Evolutionary conservation across 108 stramenopile genomes (phyloP).

Genomic region (Chaetoceros muelleri): DNA sequence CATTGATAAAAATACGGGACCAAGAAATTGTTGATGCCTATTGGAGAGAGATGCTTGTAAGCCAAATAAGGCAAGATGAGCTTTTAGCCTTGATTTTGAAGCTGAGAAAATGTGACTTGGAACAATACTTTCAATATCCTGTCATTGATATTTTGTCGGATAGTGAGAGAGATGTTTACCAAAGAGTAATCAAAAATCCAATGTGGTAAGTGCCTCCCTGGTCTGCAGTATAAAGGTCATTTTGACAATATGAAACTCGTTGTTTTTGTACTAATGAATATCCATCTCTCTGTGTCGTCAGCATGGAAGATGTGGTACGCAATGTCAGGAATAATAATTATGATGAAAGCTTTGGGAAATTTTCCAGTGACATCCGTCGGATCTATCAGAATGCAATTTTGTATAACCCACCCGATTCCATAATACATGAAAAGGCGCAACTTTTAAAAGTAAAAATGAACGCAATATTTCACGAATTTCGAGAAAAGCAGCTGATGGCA

Average conservation of each 20-base stretch:
- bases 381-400: slow-evolving; percentile 52
- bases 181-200: not conserved
- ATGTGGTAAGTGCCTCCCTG: not conserved
- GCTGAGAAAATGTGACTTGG: not conserved
- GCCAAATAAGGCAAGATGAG: not conserved
- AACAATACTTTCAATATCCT: not conserved
- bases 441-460: slow-evolving; percentile 34
- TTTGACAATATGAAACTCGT: too few species aligned
- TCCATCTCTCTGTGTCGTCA: too few species aligned
- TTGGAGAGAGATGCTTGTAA: slow-evolving; percentile 27
- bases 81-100: not conserved
- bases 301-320: not conserved
- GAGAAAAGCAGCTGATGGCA: slow-evolving; percentile 24
- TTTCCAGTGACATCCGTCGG: too few species aligned
- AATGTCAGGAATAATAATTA: not conserved
- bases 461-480: slow-evolving; percentile 27
- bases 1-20: slow-evolving; percentile 8
- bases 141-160: not conserved
- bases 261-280: too few species aligned
- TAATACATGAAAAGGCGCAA: slow-evolving; percentile 52
- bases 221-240: too few species aligned
- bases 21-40: slow-evolving; percentile 45
- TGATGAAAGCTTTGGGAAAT: not conserved
- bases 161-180: not conserved
- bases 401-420: slow-evolving; percentile 63